Percentiles rank a stretch among this genome's conserved stretches.
Evolutionary conservation across 805 yeast genomes (phyloP).

Genomic region (Diddensiella caesifluorescens): DNA sequence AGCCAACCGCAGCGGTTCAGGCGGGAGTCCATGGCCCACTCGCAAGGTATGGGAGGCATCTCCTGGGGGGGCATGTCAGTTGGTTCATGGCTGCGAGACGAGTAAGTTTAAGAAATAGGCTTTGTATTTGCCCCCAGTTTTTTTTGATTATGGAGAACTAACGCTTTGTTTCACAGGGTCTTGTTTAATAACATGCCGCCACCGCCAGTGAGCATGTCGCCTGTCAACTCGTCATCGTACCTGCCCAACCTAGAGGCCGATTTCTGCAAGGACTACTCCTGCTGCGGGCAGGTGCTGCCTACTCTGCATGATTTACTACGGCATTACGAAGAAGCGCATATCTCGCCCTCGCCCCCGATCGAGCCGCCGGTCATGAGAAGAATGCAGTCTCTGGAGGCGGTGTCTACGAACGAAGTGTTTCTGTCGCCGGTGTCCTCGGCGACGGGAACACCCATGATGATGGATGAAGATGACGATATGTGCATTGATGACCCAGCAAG

Average conservation of each 20-base stretch:
- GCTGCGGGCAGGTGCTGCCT: constrained; percentile 91
- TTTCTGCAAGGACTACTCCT: constrained; percentile 92
- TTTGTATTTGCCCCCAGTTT: not conserved
- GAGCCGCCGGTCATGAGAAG: constrained; percentile 32
- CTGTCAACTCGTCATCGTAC: constrained; percentile 63
- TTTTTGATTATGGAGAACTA: constrained; percentile 1
- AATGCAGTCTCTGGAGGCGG: constrained; percentile 70
- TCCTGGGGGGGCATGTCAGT: constrained; percentile 96
- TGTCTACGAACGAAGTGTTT: constrained; percentile 89
- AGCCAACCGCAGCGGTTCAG: constrained; percentile 46
- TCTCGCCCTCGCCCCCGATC: constrained; percentile 51
- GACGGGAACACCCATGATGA: constrained; percentile 33
- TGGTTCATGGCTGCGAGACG: constrained; percentile 95
- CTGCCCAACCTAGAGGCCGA: constrained; percentile 91
- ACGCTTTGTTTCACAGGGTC: constrained; percentile 18
- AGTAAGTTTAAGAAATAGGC: constrained; percentile 27
- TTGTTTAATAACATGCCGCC: constrained; percentile 30
- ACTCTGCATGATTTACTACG: constrained; percentile 88
- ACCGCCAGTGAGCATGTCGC: constrained; percentile 54
- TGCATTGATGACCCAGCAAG: constrained; percentile 97
- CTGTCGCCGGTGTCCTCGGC: constrained; percentile 36
- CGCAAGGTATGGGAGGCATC: constrained; percentile 97
- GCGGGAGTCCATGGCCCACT: constrained; percentile 88
- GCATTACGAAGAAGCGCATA: constrained; percentile 96
- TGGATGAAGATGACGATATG: constrained; percentile 55